phyloP scores from a whole-genome alignment of 768 basidiomycete genomes.

The Boletellus emodensis region DNA sequence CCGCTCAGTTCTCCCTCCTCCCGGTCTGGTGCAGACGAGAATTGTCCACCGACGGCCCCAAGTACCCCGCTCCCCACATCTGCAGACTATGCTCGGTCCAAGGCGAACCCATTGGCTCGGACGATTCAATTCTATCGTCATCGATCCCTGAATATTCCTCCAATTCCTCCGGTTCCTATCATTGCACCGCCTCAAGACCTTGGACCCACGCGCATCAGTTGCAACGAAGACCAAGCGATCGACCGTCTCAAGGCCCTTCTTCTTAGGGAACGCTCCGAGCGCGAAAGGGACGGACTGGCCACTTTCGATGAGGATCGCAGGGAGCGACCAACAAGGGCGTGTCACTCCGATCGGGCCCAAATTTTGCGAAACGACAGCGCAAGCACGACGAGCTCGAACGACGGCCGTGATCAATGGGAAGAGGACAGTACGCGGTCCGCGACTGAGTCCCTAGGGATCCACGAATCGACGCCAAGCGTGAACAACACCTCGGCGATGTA shows the following conservation, averaged over 20 bases:
- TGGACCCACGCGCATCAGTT: slow-evolving; percentile 22
- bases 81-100: slow-evolving; percentile 18
- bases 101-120: slow-evolving; percentile 21
- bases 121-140: slow-evolving; percentile 12
- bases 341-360: neutral
- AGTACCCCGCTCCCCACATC: slow-evolving; percentile 25
- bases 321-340: neutral
- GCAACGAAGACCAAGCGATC: slow-evolving; percentile 42
- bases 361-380: slow-evolving; percentile 5
- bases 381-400: slow-evolving; percentile 12
- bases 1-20: slow-evolving; percentile 1
- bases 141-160: neutral
- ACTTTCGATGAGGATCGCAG: slow-evolving; percentile 9
- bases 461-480: neutral
- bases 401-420: slow-evolving; percentile 14
- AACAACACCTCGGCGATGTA: neutral
- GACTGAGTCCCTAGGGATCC: slow-evolving; percentile 22
- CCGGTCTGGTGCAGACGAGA: neutral
- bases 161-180: slow-evolving; percentile 40
- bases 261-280: slow-evolving; percentile 36
- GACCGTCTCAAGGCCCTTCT: slow-evolving; percentile 39
- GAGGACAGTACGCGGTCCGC: slow-evolving; percentile 11
- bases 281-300: slow-evolving; percentile 34
- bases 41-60: slow-evolving; percentile 23
- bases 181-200: slow-evolving; percentile 48